Evolutionary conservation across 1,284 basidiomycete genomes (phyloP).

Genomic region (Inonotus hispidus): DNA sequence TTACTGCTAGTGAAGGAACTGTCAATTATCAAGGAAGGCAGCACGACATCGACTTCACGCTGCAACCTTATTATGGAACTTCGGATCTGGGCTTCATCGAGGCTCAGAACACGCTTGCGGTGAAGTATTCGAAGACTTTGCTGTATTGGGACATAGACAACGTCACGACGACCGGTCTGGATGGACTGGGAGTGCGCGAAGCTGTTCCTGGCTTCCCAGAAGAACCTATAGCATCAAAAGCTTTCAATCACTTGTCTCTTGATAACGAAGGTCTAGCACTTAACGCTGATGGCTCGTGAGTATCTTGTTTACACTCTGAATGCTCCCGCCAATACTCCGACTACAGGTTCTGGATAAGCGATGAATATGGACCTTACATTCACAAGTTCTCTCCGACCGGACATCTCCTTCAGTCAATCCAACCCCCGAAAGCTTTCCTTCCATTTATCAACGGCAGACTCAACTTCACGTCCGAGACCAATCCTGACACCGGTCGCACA

Average conservation of each 20-base stretch:
- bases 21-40: slow-evolving; percentile 58
- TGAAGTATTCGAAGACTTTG: slow-evolving; percentile 49
- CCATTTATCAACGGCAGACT: slow-evolving; percentile 43
- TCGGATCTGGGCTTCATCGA: slow-evolving; percentile 42
- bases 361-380: slow-evolving; percentile 70
- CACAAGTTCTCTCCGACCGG: slow-evolving; percentile 47
- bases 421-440: slow-evolving; percentile 53
- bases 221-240: slow-evolving; percentile 43
- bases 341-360: slow-evolving; percentile 52
- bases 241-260: slow-evolving; percentile 44
- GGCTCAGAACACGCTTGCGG: slow-evolving; percentile 47
- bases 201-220: slow-evolving; percentile 32
- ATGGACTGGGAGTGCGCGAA: slow-evolving; percentile 43
- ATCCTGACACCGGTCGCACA: slow-evolving; percentile 46
- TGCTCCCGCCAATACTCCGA: not conserved
- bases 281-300: slow-evolving; percentile 53
- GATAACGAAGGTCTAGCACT: slow-evolving; percentile 61
- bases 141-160: slow-evolving; percentile 49
- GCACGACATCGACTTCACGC: slow-evolving; percentile 51
- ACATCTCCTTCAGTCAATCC: slow-evolving; percentile 49
- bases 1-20: slow-evolving; percentile 36
- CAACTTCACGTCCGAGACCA: slow-evolving; percentile 48
- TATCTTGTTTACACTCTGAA: slow-evolving; percentile 13
- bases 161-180: slow-evolving; percentile 56
- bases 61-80: slow-evolving; percentile 50